phyloP scores from a whole-genome alignment of 108 stramenopile species.

The Skeletonema potamos region DNA sequence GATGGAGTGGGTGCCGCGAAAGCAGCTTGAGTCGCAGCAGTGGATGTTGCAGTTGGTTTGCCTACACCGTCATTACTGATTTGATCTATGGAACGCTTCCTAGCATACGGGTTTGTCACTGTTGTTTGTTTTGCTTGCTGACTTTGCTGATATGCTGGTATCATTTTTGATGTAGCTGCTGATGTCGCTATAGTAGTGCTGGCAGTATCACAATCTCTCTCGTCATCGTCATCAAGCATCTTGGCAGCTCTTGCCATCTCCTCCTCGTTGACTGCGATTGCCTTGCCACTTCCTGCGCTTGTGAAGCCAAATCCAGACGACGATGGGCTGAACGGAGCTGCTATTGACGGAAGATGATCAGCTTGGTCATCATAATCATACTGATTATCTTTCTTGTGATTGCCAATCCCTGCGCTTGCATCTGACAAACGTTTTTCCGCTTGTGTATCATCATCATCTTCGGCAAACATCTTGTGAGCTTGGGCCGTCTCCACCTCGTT shows the following conservation, averaged over 20 bases:
- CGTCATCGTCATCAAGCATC: conserved; percentile 3
- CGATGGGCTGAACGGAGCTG: not conserved
- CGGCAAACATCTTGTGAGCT: not conserved
- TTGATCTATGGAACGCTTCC: conserved; percentile 21
- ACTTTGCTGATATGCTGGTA: not conserved
- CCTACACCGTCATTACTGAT: conserved; percentile 4
- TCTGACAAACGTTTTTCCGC: no score
- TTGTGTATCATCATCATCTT: not conserved
- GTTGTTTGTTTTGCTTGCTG: not conserved
- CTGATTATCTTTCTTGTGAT: not conserved
- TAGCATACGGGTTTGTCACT: conserved; percentile 19
- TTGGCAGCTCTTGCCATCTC: not conserved
- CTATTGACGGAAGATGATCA: no score
- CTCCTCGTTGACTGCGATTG: conserved; percentile 1
- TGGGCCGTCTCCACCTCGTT: not conserved
- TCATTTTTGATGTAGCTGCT: not conserved
- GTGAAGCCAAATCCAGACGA: not conserved
- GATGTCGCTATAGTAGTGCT: not conserved
- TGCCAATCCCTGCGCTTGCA: not conserved
- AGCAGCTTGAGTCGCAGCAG: not conserved
- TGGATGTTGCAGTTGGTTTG: not conserved
- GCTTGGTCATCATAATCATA: conserved; percentile 3
- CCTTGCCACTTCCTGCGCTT: conserved; percentile 8
- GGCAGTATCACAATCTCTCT: not conserved
- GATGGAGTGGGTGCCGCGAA: not conserved